These are phyloP conservation scores for Camellia japonica DNA, from an alignment of 148 eudicot genomes.

Conservation along the genomic window DNA sequence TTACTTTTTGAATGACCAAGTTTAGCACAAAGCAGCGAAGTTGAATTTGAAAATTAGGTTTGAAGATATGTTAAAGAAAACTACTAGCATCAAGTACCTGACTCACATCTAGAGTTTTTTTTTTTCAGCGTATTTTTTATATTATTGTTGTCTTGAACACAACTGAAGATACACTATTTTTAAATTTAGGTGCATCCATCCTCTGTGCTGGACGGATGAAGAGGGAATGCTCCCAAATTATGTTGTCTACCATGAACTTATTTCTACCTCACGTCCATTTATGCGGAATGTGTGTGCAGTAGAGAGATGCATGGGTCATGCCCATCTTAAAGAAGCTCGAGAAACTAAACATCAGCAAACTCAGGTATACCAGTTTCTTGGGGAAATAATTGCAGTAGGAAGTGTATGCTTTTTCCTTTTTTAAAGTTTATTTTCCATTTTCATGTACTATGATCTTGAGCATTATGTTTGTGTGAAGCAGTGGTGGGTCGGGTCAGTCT, in stretches of 20 bases:
- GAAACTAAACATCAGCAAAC: conserved; percentile 54
- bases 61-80: not conserved
- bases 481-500: conserved; percentile 59
- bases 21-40: conserved; percentile 11
- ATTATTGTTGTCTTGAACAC: not conserved
- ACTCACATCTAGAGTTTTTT: not conserved
- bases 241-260: conserved; percentile 87
- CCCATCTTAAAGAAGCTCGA: conserved; percentile 74
- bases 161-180: not conserved
- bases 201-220: conserved; percentile 82
- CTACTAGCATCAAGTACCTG: not conserved
- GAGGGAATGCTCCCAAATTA: conserved; percentile 96
- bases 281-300: conserved; percentile 86
- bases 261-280: conserved; percentile 81
- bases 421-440: not conserved
- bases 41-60: not conserved
- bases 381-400: not conserved
- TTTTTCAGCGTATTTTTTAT: too few relatives aligned
- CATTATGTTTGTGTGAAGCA: conserved; percentile 24
- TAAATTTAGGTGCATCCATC: conserved; percentile 75
- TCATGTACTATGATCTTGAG: not conserved
- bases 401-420: too few relatives aligned
- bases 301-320: conserved; percentile 76
- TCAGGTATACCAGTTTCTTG: conserved; percentile 43
- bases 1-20: not conserved